phyloP scores from a whole-genome alignment of 1,139 yeast species.

The Suhomyces bribrorum region DNA sequence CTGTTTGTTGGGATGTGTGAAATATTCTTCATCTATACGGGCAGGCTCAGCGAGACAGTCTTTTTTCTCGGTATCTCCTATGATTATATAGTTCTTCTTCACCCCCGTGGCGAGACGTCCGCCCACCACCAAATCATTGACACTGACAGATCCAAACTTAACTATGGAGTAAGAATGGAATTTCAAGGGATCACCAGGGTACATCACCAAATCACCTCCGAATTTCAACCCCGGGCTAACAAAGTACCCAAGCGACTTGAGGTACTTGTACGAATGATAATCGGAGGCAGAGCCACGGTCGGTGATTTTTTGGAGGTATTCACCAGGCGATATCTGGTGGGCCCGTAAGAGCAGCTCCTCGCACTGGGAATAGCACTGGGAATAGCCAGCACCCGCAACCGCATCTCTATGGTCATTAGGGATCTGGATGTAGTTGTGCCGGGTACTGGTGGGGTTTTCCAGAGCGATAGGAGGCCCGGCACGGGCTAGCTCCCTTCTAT shows the following conservation, averaged over 20 bases:
- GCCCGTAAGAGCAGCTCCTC: slow-evolving; percentile 2
- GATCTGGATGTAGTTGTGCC: slow-evolving; percentile 8
- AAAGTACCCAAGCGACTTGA: slow-evolving; percentile 52
- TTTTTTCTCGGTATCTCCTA: slow-evolving; percentile 34
- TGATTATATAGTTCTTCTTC: slow-evolving; percentile 79
- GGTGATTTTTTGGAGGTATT: neutral
- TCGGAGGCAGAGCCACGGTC: slow-evolving; percentile 4
- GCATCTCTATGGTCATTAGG: slow-evolving; percentile 7
- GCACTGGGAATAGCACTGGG: neutral
- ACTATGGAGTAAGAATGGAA: slow-evolving; percentile 87
- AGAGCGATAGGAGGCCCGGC: neutral
- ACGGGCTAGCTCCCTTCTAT: slow-evolving; percentile 15
- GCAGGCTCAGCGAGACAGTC: slow-evolving; percentile 1
- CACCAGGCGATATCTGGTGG: slow-evolving; percentile 1
- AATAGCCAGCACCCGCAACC: neutral
- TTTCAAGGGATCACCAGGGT: slow-evolving; percentile 92
- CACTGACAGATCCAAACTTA: slow-evolving; percentile 51
- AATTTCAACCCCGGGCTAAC: slow-evolving; percentile 85
- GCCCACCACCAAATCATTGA: slow-evolving; percentile 67
- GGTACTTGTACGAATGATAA: slow-evolving; percentile 24
- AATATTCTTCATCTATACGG: slow-evolving; percentile 5
- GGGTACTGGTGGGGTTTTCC: neutral
- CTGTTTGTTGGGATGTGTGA: slow-evolving; percentile 21
- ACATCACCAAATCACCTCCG: slow-evolving; percentile 86
- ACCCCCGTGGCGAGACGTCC: slow-evolving; percentile 93